phyloP scores from a whole-genome alignment of 2,329 filamentous ascomycete species.

The Zopfia rhizophila region DNA sequence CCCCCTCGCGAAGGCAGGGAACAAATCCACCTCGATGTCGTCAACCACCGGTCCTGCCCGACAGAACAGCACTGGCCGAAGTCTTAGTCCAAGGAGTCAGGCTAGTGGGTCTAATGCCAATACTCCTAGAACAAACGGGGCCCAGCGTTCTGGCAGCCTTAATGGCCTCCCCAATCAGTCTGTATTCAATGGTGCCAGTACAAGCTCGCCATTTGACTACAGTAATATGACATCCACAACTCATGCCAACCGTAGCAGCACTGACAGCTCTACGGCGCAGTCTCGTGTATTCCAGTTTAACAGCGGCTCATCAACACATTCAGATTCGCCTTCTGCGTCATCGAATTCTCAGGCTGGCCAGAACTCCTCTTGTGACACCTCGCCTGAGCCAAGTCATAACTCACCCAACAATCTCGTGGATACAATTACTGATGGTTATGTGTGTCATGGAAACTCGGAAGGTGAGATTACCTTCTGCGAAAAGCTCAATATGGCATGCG shows the following conservation, averaged over 20 bases:
- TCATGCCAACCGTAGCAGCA: slow-evolving; percentile 42
- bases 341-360: slow-evolving; percentile 61
- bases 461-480: slow-evolving; percentile 66
- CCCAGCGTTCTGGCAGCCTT: slow-evolving; percentile 47
- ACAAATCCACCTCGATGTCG: slow-evolving; percentile 37
- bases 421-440: slow-evolving; percentile 50
- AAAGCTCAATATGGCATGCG: slow-evolving; percentile 66
- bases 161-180: slow-evolving; percentile 67
- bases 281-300: slow-evolving; percentile 64
- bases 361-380: slow-evolving; percentile 75
- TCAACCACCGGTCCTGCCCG: slow-evolving; percentile 34
- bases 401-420: slow-evolving; percentile 79
- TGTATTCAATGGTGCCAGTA: slow-evolving; percentile 58
- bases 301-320: slow-evolving; percentile 57
- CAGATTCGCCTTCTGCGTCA: slow-evolving; percentile 62
- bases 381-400: slow-evolving; percentile 78
- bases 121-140: slow-evolving; percentile 39
- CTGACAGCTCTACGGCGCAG: slow-evolving; percentile 55
- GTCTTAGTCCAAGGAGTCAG: slow-evolving; percentile 50
- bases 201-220: slow-evolving; percentile 43
- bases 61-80: slow-evolving; percentile 45
- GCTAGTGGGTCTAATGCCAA: slow-evolving; percentile 34
- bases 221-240: slow-evolving; percentile 24
- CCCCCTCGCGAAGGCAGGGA: slow-evolving; percentile 43
- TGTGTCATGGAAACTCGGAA: slow-evolving; percentile 61